These are phyloP conservation scores for Pyrrhoderma noxium DNA, from an alignment of 1,284 basidiomycete species.

Conservation along the genomic window DNA sequence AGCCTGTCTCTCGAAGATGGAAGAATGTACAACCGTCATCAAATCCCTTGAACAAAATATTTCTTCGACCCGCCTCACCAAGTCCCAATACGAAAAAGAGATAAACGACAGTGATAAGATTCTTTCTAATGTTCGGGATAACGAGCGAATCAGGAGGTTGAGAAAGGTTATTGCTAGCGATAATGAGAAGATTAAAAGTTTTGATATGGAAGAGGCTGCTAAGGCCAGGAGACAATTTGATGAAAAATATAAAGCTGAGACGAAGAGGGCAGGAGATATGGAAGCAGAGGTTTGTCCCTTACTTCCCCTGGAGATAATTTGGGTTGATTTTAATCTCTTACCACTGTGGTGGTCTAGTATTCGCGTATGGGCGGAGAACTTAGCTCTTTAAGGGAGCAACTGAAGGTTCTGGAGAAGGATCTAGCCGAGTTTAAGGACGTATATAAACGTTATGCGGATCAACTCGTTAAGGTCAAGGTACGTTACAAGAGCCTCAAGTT, in stretches of 20 bases:
- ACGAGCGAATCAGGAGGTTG: constrained; percentile 73
- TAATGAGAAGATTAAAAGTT: constrained; percentile 64
- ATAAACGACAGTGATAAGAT: constrained; percentile 67
- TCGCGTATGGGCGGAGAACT: constrained; percentile 79
- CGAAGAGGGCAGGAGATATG: constrained; percentile 64
- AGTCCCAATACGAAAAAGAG: constrained; percentile 58
- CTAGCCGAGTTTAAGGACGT: constrained; percentile 85
- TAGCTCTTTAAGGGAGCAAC: constrained; percentile 63
- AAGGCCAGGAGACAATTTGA: constrained; percentile 80
- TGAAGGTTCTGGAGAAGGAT: constrained; percentile 65
- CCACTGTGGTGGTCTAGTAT: constrained; percentile 47
- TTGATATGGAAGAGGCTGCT: constrained; percentile 78
- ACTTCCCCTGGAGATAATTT: too few species aligned
- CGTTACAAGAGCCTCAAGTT: too few species aligned
- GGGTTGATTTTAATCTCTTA: constrained; percentile 12
- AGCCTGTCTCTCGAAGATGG: constrained; percentile 55
- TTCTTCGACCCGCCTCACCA: constrained; percentile 45
- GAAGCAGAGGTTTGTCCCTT: constrained; percentile 51
- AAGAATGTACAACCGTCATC: constrained; percentile 54
- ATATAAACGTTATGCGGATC: constrained; percentile 80
- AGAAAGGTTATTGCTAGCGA: constrained; percentile 60
- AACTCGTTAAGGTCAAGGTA: constrained; percentile 93
- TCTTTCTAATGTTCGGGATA: constrained; percentile 76
- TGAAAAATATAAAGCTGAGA: constrained; percentile 66
- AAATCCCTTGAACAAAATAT: constrained; percentile 47